Evolutionary conservation across 2,329 filamentous ascomycete genomes (phyloP).

Genomic region (Sporothrix globosa): DNA sequence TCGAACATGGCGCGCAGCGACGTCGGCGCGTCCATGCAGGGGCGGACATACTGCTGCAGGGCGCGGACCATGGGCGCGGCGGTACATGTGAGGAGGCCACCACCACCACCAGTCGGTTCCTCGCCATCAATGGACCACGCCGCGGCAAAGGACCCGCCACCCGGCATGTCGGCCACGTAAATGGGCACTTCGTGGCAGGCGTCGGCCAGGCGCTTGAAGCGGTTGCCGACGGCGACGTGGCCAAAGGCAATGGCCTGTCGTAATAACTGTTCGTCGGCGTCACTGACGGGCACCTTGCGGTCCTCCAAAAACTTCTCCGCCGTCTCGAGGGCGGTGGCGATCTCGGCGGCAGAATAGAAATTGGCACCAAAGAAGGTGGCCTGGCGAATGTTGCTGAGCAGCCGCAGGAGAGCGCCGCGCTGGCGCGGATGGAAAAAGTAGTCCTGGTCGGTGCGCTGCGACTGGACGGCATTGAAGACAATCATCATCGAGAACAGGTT

Average conservation of each 20-base stretch:
- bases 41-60: conserved; percentile 57
- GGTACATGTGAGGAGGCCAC: conserved; percentile 48
- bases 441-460: conserved; percentile 78
- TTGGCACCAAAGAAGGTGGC: conserved; percentile 84
- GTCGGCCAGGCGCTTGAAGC: conserved; percentile 68
- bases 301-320: conserved; percentile 69
- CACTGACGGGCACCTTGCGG: conserved; percentile 60
- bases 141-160: conserved; percentile 51
- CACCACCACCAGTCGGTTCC: conserved; percentile 41
- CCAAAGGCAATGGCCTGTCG: conserved; percentile 68
- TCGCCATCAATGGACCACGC: conserved; percentile 67
- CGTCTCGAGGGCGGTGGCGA: conserved; percentile 66
- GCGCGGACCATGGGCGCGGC: conserved; percentile 55
- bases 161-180: conserved; percentile 69
- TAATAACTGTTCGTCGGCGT: conserved; percentile 64
- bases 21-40: conserved; percentile 49
- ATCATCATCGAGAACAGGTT: conserved; percentile 86
- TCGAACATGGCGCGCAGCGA: conserved; percentile 54
- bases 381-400: conserved; percentile 79
- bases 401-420: conserved; percentile 63
- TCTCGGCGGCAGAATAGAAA: conserved; percentile 68
- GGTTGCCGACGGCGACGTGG: conserved; percentile 60
- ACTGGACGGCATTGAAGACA: conserved; percentile 84
- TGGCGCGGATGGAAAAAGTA: conserved; percentile 87
- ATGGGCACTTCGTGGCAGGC: conserved; percentile 77